These are phyloP conservation scores for Phyllostachys edulis DNA, from an alignment of 176 grass and related monocot genomes.

Conservation along the genomic window DNA sequence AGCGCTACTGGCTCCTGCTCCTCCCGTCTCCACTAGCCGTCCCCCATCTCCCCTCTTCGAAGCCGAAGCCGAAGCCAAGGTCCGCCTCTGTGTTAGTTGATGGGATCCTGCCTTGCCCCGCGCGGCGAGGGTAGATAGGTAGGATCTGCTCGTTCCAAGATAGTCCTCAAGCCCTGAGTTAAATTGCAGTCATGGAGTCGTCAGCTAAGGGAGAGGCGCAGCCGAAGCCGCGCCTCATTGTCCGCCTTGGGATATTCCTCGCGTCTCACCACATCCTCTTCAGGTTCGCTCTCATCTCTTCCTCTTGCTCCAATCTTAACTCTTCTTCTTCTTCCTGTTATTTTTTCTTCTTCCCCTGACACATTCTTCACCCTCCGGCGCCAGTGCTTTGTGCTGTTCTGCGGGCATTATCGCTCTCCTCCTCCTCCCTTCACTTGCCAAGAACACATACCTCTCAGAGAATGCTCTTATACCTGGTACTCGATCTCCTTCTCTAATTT, in stretches of 20 bases:
- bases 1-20: not conserved
- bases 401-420: constrained; percentile 61
- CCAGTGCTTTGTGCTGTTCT: constrained; percentile 57
- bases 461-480: constrained; percentile 95
- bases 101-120: constrained; percentile 2
- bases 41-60: not conserved
- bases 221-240: constrained; percentile 72
- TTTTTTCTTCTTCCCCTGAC: constrained; percentile 21
- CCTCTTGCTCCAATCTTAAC: not conserved
- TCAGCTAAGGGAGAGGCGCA: not conserved
- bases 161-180: not conserved
- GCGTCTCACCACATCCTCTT: constrained; percentile 78
- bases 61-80: not conserved
- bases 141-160: not conserved
- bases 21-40: not conserved
- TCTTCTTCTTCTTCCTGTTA: not conserved
- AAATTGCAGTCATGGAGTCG: constrained; percentile 24
- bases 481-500: not conserved
- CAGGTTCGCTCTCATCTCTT: constrained; percentile 45
- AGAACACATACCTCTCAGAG: constrained; percentile 95
- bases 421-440: constrained; percentile 74
- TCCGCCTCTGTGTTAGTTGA: not conserved
- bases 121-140: not conserved
- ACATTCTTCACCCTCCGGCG: not conserved
- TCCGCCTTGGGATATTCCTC: constrained; percentile 77